These are phyloP conservation scores for Zymoseptoria passerinii DNA, from an alignment of 2,329 filamentous ascomycete genomes.

Conservation along the genomic window DNA sequence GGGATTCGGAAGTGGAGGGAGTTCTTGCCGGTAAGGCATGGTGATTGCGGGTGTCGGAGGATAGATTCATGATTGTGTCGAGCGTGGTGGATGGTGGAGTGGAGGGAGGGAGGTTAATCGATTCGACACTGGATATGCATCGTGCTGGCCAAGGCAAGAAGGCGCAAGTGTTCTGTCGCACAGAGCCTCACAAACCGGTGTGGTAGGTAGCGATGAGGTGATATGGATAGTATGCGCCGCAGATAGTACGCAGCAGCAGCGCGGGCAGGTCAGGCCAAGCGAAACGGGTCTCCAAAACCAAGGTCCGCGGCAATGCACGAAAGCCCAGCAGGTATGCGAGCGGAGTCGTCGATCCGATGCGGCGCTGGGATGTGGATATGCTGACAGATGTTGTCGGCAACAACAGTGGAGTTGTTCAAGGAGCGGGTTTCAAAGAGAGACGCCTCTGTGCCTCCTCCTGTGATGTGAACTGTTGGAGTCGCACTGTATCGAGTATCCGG, in stretches of 20 bases:
- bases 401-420: not conserved
- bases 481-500: not conserved
- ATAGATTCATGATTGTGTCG: conserved; percentile 17
- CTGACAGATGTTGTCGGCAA: not conserved
- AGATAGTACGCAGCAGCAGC: not conserved
- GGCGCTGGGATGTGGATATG: not conserved
- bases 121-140: conserved; percentile 18
- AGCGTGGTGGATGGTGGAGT: conserved; percentile 13
- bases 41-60: conserved; percentile 14
- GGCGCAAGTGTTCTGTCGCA: not conserved
- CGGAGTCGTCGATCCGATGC: not conserved
- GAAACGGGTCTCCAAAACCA: not conserved
- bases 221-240: not conserved
- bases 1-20: conserved; percentile 11
- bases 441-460: not conserved
- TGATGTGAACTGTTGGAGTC: not conserved
- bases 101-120: conserved; percentile 12
- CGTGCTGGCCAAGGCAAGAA: conserved; percentile 5
- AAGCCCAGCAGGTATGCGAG: not conserved
- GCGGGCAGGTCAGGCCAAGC: not conserved
- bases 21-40: conserved; percentile 13
- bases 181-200: not conserved
- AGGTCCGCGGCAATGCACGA: not conserved
- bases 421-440: not conserved
- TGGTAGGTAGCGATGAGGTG: not conserved